Conservation (phyloP, 225 moss, liverwort and hornwort genomes). For the Pleurozium schreberi region DNA sequence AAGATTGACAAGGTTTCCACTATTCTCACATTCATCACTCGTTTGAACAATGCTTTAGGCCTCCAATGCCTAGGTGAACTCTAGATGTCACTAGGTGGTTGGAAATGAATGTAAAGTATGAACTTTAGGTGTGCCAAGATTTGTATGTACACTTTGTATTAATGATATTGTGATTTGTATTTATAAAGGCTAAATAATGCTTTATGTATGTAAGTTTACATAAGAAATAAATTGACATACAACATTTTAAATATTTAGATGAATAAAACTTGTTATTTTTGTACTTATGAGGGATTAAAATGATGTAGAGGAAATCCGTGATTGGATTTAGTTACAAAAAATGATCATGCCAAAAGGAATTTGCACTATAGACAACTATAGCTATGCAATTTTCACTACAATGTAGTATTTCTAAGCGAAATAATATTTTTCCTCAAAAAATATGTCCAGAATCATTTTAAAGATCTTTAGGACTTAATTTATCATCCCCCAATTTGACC, state of each 20-base stretch:
- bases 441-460: fast-evolving
- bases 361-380: background rate
- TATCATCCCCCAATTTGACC: background rate
- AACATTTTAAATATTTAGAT: background rate
- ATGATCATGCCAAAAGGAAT: background rate
- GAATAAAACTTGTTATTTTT: background rate
- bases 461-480: background rate
- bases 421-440: background rate
- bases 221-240: background rate
- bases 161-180: background rate
- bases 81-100: background rate
- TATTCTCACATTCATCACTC: fast-evolving
- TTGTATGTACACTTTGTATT: background rate
- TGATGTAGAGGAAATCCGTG: fast-evolving
- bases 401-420: background rate
- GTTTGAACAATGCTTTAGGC: background rate
- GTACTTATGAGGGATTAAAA: background rate
- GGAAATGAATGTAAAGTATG: background rate
- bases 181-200: background rate
- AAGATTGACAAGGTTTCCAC: fast-evolving
- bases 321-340: background rate
- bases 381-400: background rate
- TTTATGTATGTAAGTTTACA: fast-evolving
- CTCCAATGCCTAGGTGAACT: background rate
- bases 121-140: background rate